These are phyloP conservation scores for Olyra latifolia DNA, from an alignment of 176 grass and related monocot species.

Conservation along the genomic window DNA sequence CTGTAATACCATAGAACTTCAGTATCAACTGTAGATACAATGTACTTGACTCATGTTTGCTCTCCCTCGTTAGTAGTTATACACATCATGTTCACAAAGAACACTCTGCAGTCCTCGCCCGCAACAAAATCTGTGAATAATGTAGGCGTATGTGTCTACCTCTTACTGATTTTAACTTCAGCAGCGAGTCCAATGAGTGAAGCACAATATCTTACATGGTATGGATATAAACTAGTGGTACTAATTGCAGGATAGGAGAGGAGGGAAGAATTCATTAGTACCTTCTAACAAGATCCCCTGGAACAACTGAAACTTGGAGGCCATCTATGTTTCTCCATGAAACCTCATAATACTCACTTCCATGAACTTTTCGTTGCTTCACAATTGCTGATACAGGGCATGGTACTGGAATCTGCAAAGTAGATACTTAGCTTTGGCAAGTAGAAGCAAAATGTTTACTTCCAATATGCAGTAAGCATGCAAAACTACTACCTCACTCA, in stretches of 20 bases:
- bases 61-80: background rate
- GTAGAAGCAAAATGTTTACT: background rate
- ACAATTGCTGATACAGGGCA: conserved; percentile 69
- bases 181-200: too few species aligned
- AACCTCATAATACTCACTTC: conserved; percentile 81
- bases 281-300: conserved; percentile 71
- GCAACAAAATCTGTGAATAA: background rate
- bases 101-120: background rate
- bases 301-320: conserved; percentile 60
- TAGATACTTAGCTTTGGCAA: conserved; percentile 39
- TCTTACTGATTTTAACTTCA: too few species aligned
- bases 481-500: conserved; percentile 43
- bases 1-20: background rate
- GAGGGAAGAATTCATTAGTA: conserved; percentile 6
- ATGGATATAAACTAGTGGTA: too few species aligned
- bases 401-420: conserved; percentile 69
- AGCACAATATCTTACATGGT: too few species aligned
- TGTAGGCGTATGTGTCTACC: too few species aligned
- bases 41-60: background rate
- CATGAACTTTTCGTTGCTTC: conserved; percentile 79
- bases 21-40: background rate
- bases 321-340: conserved; percentile 69
- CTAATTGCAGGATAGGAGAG: background rate
- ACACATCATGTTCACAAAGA: background rate
- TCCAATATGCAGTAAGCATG: background rate